Base-by-base conservation (phyloP, 768 basidiomycete genomes). In the Imleria badia region DNA sequence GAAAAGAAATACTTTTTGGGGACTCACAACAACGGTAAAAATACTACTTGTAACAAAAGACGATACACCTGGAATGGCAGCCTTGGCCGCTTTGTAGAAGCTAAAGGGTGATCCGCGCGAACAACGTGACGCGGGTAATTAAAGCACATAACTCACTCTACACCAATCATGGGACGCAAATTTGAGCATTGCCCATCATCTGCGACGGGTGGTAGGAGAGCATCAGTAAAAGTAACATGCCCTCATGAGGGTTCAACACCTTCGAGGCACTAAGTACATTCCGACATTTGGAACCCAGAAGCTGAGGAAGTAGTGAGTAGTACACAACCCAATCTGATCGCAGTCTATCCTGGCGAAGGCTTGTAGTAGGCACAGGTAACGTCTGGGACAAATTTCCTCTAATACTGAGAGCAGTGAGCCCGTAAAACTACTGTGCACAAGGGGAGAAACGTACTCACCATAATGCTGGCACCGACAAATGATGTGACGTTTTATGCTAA, bases 251-350 rank as follows among this genome's bases (percentile, higher is more conserved):
- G 55, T 85, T 81, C 52, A 87, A 64, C 3, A 85, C 11, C 60
- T 87, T 85, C 4, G 68, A 64, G 13, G 83, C 73, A 26, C 26
- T 26, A 6, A 26, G 78, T 74, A 60, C 80, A 81, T 57, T 85
- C 83, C 83, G 84, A 86, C 15, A 84, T 72, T 61, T 84, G 81
- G 39, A 86, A 60, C 7, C 79, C 78, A 13, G 70, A 68, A 85
- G 6, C 76, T 82, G 20, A 86, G 68, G 46, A 63, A 48, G 29
- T 2, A 4, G n/a, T 57, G 15, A 54, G 39, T 19, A 54, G 39
- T 19, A 9, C 38, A 60, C 31, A 54, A 10, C 35, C 35, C 17
- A 36, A 36, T 36, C 35, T 8, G 7, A n/a, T 36, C 35, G 8
- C 23, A 17, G 15, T 8, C 11, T 17, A 26, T 42, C 83, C 83